Conservation (phyloP, 176 grass and related monocot species). For the Rhipidocladum racemiflorum region DNA sequence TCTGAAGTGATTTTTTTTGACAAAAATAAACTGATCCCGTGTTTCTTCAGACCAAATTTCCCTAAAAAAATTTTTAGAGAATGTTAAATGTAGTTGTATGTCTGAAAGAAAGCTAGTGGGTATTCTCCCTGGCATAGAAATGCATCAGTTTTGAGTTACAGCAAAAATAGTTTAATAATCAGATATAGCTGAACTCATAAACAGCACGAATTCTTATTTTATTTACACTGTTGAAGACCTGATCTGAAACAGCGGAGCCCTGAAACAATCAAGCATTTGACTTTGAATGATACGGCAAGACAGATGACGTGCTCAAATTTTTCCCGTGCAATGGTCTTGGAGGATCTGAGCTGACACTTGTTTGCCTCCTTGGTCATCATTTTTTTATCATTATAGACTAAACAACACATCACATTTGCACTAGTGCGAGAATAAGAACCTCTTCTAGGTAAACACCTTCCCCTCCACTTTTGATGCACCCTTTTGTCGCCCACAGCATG, state of each 20-base stretch:
- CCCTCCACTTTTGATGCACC: conserved; percentile 79
- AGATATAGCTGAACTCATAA: neutral
- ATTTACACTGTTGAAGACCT: neutral
- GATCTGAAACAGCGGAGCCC: neutral
- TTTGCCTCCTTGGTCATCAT: conserved; percentile 13
- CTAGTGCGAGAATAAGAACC: conserved; percentile 33
- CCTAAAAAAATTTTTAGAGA: neutral
- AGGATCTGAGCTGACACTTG: conserved; percentile 53
- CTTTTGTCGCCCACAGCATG: conserved; percentile 74
- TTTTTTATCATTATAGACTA: neutral
- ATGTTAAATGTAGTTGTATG: neutral
- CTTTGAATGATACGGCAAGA: conserved; percentile 4
- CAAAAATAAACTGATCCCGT: neutral
- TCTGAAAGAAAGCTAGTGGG: neutral
- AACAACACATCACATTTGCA: neutral
- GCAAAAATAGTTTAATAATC: neutral
- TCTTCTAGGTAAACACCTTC: conserved; percentile 97
- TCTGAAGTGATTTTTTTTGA: neutral
- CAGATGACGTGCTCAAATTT: conserved; percentile 64
- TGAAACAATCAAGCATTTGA: neutral
- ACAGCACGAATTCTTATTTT: neutral
- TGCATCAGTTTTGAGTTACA: neutral
- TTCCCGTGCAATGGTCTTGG: conserved; percentile 46
- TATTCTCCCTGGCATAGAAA: neutral
- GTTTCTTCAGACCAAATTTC: neutral